These are phyloP conservation scores for Jacaranda copaia DNA, from an alignment of 257 asterid genomes.

Conservation along the genomic window DNA sequence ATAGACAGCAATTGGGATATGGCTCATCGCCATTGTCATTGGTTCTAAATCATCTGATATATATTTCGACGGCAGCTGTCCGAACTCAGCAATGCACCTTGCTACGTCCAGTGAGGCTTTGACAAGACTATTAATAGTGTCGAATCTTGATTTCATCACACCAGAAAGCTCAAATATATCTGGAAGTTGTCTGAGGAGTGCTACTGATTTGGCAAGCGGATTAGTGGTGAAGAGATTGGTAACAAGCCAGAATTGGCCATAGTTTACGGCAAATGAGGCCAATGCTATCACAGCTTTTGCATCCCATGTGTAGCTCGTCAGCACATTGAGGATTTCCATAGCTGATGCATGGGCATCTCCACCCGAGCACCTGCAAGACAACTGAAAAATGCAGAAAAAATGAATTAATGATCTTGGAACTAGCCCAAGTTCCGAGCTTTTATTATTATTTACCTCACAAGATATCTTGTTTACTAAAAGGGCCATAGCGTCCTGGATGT, in stretches of 20 bases:
- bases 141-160: constrained; percentile 58
- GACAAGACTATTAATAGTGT: constrained; percentile 62
- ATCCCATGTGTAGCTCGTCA: constrained; percentile 75
- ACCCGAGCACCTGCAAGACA: constrained; percentile 70
- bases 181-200: constrained; percentile 66
- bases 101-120: constrained; percentile 65
- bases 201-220: constrained; percentile 73
- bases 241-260: constrained; percentile 84
- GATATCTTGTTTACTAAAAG: constrained; percentile 61
- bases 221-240: constrained; percentile 55
- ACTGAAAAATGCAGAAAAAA: constrained; percentile 42
- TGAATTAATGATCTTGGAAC: too few species aligned
- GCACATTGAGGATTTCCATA: constrained; percentile 58
- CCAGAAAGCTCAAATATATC: constrained; percentile 55
- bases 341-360: constrained; percentile 62
- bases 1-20: constrained; percentile 69
- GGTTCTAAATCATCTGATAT: constrained; percentile 62
- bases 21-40: constrained; percentile 45
- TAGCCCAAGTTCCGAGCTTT: too few species aligned
- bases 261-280: constrained; percentile 66
- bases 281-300: constrained; percentile 71
- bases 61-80: constrained; percentile 62
- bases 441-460: constrained; percentile 58
- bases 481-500: constrained; percentile 56
- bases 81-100: constrained; percentile 59